Conservation (phyloP, 2,329 filamentous ascomycete species). For the Clonostachys byssicola region DNA sequence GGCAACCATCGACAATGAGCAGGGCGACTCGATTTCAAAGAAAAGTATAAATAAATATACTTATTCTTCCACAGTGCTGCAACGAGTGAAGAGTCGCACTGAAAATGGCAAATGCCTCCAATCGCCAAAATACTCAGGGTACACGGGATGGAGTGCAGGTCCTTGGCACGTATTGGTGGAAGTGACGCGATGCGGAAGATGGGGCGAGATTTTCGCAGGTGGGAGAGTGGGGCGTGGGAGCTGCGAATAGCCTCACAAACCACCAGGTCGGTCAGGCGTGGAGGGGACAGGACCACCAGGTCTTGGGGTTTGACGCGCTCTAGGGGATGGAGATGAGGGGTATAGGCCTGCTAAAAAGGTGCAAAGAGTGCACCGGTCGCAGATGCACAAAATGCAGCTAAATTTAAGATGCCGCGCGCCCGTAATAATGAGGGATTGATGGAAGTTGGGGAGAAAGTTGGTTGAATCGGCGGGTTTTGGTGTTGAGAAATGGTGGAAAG, state of each 20-base stretch:
- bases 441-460: slow-evolving; percentile 17
- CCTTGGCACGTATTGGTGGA: background rate
- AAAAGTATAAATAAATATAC: too few relatives aligned
- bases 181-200: slow-evolving; percentile 5
- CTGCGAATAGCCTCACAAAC: slow-evolving; percentile 35
- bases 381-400: slow-evolving; percentile 24
- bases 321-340: background rate
- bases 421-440: slow-evolving; percentile 33
- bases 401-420: slow-evolving; percentile 28
- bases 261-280: slow-evolving; percentile 4
- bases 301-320: slow-evolving; percentile 6
- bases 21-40: too few relatives aligned
- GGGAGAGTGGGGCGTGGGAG: slow-evolving; percentile 3
- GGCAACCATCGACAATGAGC: too few relatives aligned
- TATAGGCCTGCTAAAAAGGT: background rate
- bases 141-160: too few relatives aligned
- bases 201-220: too few relatives aligned
- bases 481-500: slow-evolving; percentile 22
- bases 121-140: too few relatives aligned
- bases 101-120: too few relatives aligned
- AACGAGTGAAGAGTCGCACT: too few relatives aligned
- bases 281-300: background rate
- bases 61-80: too few relatives aligned
- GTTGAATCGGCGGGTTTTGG: slow-evolving; percentile 13
- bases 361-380: slow-evolving; percentile 19